A percentile compares a stretch with the other conserved stretches of the same genome.
These are phyloP conservation scores for Gorgonomyces haynaldii DNA, from an alignment of 192 early-diverging fungal genomes.

Conservation along the genomic window DNA sequence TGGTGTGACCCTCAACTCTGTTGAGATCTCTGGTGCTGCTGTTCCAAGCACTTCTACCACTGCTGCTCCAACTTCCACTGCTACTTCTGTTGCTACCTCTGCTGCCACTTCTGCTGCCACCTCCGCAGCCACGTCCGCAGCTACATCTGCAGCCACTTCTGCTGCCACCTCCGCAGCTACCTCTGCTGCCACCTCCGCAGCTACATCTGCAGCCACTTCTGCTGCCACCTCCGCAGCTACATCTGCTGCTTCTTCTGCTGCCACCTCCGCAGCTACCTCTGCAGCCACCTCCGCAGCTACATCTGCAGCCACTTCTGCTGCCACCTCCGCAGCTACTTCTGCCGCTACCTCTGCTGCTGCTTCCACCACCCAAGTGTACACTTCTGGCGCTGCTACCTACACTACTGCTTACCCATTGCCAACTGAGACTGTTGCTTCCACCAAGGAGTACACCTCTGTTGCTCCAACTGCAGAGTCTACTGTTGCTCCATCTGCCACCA, in stretches of 20 bases:
- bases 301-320: background rate
- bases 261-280: background rate
- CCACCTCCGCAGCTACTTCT: background rate
- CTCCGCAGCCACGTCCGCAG: background rate
- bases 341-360: background rate
- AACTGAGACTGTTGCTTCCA: too few species aligned
- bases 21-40: background rate
- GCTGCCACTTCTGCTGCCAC: background rate
- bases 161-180: background rate
- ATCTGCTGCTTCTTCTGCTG: background rate
- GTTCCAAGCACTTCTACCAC: background rate
- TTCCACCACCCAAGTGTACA: too few species aligned
- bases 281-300: background rate
- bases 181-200: background rate
- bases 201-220: background rate
- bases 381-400: too few species aligned
- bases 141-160: background rate
- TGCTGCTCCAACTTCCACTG: background rate
- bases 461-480: too few species aligned
- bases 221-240: background rate
- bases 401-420: too few species aligned
- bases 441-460: too few species aligned
- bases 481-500: too few species aligned
- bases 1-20: slow-evolving; percentile 5
- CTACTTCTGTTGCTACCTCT: background rate